phyloP scores from a whole-genome alignment of 139 green algal species.

The Closterium sp. region DNA sequence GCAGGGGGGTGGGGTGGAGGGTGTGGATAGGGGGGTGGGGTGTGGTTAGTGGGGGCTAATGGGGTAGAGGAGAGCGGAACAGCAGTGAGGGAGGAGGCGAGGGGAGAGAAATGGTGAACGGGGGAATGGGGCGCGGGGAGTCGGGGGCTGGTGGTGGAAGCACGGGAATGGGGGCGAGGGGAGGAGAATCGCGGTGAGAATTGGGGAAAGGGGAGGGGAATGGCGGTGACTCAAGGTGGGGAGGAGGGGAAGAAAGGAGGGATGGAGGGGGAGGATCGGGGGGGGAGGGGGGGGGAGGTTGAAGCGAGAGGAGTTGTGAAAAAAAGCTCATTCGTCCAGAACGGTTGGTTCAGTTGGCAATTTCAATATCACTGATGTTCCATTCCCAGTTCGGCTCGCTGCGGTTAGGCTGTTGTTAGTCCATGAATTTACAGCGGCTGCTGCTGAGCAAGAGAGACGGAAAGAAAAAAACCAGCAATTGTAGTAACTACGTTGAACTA shows the following conservation, averaged over 20 bases:
- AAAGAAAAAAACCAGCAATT: too few species aligned
- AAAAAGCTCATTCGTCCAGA: background rate
- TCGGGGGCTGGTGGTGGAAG: background rate
- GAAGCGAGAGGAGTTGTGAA: background rate
- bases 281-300: background rate
- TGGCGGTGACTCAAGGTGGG: background rate
- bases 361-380: too few species aligned
- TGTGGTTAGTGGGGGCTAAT: background rate
- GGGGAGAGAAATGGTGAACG: background rate
- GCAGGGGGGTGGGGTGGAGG: background rate
- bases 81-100: background rate
- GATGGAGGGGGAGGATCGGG: too few species aligned
- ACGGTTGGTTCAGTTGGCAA: background rate
- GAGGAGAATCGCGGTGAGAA: background rate
- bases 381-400: too few species aligned
- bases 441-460: too few species aligned
- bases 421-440: too few species aligned
- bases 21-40: too few species aligned
- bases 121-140: too few species aligned
- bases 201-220: background rate
- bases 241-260: too few species aligned
- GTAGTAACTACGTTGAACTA: too few species aligned
- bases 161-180: background rate
- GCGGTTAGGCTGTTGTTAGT: too few species aligned
- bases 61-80: background rate